Evolutionary conservation across 768 basidiomycete genomes (phyloP).

Genomic region (Mrakia blollopis): DNA sequence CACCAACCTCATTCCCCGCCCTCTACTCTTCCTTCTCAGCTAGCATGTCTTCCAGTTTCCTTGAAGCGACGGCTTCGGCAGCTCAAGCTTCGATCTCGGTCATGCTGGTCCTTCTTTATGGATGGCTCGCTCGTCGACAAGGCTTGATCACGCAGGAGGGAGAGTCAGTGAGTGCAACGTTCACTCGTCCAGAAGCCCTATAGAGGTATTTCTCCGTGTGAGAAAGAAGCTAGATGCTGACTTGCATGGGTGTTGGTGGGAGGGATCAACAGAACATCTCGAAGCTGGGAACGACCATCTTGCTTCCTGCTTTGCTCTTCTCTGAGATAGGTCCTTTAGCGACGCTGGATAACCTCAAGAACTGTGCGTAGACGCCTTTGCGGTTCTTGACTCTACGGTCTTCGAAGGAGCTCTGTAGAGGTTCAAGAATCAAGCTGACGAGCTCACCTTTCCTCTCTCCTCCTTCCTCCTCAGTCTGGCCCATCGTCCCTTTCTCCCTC

Average conservation of each 20-base stretch:
- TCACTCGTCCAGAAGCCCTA: no score
- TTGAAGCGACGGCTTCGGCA: constrained; percentile 36
- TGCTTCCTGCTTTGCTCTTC: constrained; percentile 44
- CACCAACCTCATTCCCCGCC: no score
- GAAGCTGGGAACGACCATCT: constrained; percentile 40
- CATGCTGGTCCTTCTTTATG: constrained; percentile 40
- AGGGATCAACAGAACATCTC: constrained; percentile 28
- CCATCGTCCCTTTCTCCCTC: constrained; percentile 41
- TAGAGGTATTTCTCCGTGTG: no score
- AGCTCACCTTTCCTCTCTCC: background rate
- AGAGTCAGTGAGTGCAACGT: constrained; percentile 35
- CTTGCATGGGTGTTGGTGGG: background rate
- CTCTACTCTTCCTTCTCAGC: no score
- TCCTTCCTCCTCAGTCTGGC: constrained; percentile 37
- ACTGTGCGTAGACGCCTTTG: constrained; percentile 35
- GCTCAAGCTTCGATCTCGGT: constrained; percentile 40
- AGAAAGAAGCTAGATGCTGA: background rate
- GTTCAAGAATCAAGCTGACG: no score
- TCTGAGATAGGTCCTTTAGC: constrained; percentile 44
- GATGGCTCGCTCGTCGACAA: constrained; percentile 31
- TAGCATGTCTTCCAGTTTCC: background rate
- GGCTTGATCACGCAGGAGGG: constrained; percentile 36
- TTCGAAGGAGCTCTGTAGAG: no score
- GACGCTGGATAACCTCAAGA: constrained; percentile 38
- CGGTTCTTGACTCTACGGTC: background rate